Evolutionary conservation across 345 rosid species (phyloP).

Genomic region (Odontarrhena argentea): DNA sequence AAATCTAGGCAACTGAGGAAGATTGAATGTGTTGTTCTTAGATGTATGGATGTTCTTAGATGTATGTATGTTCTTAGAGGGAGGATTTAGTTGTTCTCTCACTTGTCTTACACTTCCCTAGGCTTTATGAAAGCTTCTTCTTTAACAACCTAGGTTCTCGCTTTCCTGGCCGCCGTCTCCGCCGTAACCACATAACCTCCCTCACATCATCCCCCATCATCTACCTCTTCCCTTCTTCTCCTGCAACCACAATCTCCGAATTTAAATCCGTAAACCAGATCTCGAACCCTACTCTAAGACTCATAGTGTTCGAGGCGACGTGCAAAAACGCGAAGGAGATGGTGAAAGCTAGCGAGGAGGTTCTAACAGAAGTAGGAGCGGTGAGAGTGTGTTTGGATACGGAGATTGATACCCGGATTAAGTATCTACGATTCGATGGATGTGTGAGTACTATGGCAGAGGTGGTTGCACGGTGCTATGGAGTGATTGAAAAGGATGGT

Average conservation of each 20-base stretch:
- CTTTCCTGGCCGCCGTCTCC: constrained; percentile 60
- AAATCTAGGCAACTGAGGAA: no score
- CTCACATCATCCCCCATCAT: constrained; percentile 48
- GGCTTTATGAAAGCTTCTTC: no score
- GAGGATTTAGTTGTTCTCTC: no score
- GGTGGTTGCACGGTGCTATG: constrained; percentile 82
- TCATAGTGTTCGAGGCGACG: constrained; percentile 83
- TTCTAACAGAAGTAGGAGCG: constrained; percentile 54
- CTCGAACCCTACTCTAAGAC: constrained; percentile 31
- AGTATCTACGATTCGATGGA: constrained; percentile 71
- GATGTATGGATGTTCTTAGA: no score
- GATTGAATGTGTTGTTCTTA: no score
- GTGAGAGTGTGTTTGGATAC: not conserved
- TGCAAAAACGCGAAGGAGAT: constrained; percentile 97
- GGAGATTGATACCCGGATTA: constrained; percentile 66
- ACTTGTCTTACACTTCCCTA: no score
- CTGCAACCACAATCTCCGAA: constrained; percentile 57
- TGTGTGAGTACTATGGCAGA: constrained; percentile 73
- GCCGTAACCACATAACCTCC: constrained; percentile 47
- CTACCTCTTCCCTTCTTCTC: constrained; percentile 81
- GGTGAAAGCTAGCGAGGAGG: constrained; percentile 71
- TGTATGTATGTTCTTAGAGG: no score
- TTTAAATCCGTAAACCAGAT: constrained; percentile 38
- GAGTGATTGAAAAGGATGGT: constrained; percentile 64
- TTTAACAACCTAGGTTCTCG: no score